A percentile compares a stretch with the other conserved stretches of the same genome.
Evolutionary conservation across 306 rosid species (phyloP).

Genomic region (Canavalia gladiata): DNA sequence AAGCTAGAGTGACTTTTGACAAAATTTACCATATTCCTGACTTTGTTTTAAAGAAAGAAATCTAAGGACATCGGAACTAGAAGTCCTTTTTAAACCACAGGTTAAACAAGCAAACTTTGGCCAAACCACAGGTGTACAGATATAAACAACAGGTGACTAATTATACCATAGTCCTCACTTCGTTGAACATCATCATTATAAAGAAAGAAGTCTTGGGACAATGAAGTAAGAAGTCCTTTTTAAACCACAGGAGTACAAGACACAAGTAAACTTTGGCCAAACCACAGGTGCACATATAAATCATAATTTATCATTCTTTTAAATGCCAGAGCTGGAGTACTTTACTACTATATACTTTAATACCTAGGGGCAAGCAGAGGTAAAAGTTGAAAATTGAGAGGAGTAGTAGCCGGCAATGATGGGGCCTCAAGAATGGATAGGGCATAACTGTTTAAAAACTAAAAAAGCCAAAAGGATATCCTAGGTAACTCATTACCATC

Average conservation of each 20-base stretch:
- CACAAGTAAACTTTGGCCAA: background rate
- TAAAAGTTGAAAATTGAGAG: background rate
- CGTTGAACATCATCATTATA: background rate
- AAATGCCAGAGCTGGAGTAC: background rate
- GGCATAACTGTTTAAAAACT: background rate
- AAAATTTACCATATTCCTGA: background rate
- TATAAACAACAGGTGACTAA: background rate
- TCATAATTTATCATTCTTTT: background rate
- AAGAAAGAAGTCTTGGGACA: background rate
- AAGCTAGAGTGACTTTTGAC: background rate
- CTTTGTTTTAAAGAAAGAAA: background rate
- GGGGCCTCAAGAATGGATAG: background rate
- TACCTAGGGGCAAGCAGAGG: background rate
- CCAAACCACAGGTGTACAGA: background rate
- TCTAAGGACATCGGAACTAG: background rate
- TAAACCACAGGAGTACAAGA: background rate
- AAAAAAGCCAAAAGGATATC: background rate
- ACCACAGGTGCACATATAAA: background rate
- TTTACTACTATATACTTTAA: background rate
- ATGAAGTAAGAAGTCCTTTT: background rate
- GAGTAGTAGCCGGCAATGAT: background rate
- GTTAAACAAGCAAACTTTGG: background rate
- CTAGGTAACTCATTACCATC: background rate
- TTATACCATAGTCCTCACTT: too few species aligned
- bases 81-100: constrained; percentile 5